Percentiles rank a stretch among this genome's conserved stretches.
Conservation (phyloP, 2,329 filamentous ascomycete genomes). For the Epichloe festucae region DNA sequence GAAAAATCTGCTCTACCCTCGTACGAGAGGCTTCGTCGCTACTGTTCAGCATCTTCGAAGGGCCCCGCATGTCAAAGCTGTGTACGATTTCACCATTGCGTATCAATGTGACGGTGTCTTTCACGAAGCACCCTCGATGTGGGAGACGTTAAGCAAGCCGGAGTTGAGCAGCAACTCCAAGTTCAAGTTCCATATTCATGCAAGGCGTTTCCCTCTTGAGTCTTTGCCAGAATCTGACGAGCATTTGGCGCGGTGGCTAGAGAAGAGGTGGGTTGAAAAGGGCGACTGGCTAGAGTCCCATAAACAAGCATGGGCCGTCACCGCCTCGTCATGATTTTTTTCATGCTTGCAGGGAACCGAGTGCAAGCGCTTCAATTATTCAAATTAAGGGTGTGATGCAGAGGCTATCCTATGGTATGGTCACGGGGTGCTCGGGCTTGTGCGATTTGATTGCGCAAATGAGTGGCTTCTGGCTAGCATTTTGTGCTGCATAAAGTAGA, state of each 20-base stretch:
- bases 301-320: slow-evolving; percentile 10
- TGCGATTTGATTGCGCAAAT: background rate
- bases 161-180: slow-evolving; percentile 23
- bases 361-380: background rate
- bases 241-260: slow-evolving; percentile 37
- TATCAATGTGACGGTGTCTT: slow-evolving; percentile 33
- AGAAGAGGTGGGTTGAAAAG: slow-evolving; percentile 40
- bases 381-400: background rate
- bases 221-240: slow-evolving; percentile 34
- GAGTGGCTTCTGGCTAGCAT: background rate
- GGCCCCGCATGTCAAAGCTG: slow-evolving; percentile 36
- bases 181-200: slow-evolving; percentile 38
- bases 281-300: slow-evolving; percentile 33
- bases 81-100: slow-evolving; percentile 43
- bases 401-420: too few species aligned
- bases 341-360: background rate
- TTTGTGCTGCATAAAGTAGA: background rate
- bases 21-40: slow-evolving; percentile 47
- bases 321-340: slow-evolving; percentile 1
- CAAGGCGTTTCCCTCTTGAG: slow-evolving; percentile 33
- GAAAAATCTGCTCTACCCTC: slow-evolving; percentile 45
- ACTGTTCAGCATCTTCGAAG: slow-evolving; percentile 42
- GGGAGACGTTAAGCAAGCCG: slow-evolving; percentile 34
- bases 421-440: background rate
- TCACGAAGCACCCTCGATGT: slow-evolving; percentile 36